Conservation (phyloP, 2,329 filamentous ascomycete genomes). For the Diaporthe amygdali region DNA sequence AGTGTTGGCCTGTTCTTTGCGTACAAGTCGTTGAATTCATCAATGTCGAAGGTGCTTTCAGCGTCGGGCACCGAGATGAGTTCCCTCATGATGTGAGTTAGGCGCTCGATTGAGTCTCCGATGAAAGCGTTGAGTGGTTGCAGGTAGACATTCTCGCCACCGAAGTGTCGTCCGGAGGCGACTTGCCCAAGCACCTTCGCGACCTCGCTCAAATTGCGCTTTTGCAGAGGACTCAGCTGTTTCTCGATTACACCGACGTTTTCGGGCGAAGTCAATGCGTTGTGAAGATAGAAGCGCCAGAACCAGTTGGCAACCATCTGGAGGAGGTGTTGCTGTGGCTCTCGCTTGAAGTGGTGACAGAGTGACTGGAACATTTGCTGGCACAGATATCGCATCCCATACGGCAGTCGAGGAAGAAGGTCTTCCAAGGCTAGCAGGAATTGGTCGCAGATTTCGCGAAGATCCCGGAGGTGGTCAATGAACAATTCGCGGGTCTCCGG, state of each 20-base stretch:
- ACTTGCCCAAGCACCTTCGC: conserved; percentile 91
- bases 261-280: conserved; percentile 87
- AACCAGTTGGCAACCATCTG: conserved; percentile 90
- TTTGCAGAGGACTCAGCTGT: conserved; percentile 86
- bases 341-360: conserved; percentile 77
- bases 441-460: conserved; percentile 92
- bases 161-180: conserved; percentile 86
- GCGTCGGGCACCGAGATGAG: conserved; percentile 85
- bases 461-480: conserved; percentile 90
- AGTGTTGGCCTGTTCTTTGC: conserved; percentile 94
- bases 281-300: conserved; percentile 93
- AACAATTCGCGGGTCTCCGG: conserved; percentile 91
- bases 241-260: conserved; percentile 93
- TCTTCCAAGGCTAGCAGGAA: conserved; percentile 86
- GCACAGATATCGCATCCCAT: conserved; percentile 86
- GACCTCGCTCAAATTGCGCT: conserved; percentile 88
- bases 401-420: conserved; percentile 85
- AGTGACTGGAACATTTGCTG: conserved; percentile 85
- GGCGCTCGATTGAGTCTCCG: conserved; percentile 79
- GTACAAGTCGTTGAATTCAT: conserved; percentile 98
- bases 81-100: conserved; percentile 76
- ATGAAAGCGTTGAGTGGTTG: conserved; percentile 95
- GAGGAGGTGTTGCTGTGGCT: conserved; percentile 77
- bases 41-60: conserved; percentile 94
- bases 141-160: conserved; percentile 92